Base-by-base conservation (phyloP, 805 yeast species). In the Naumovozyma baii region DNA sequence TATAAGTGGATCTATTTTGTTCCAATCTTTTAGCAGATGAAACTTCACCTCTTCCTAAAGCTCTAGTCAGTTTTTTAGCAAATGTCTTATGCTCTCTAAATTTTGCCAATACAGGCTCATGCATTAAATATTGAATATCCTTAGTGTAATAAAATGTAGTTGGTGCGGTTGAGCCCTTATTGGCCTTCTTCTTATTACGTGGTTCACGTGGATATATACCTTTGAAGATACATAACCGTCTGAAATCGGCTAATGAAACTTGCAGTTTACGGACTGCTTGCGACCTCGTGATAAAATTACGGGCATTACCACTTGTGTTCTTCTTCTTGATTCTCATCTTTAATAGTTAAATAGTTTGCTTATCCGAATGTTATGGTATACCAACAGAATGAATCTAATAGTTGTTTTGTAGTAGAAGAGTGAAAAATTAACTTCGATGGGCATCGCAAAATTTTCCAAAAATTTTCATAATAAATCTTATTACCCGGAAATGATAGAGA, bases 171-270 rank as follows among this genome's bases (percentile, higher is more conserved):
- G 95, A 83, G 17, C 98, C 97, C 65, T 86, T 92, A 65, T 87
- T 90, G 44, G 96, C 96, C 72, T 86, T 88, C 77, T 83, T 86
- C 69, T 88, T 92, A 65, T 85, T 86, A 53, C 88, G 72, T 35
- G 97, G 97, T 59, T 87, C 96, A 61, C 98, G 77, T 39, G 98
- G 98, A 60, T 86, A 92, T 48, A 92, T 88, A 38, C 98, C 98
- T 64, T 92, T 92, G 73, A 92, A 86, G 61, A 92, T 92, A 73
- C 98, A 92, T 58, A 92, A 73, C 57, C 98, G 78, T 67, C 95
- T 79, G 75, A 92, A 92, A 66, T 92, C 98, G 10, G 96, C 96
- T 37, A 92, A 71, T 2, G 96, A 83, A 20, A 92, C 82, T 65
- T 92, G 98, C 46, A 92, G 69, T 60, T 81, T 86, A 64, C 81